Evolutionary conservation across 768 basidiomycete genomes (phyloP).

Genomic region (Trametes cinnabarina): DNA sequence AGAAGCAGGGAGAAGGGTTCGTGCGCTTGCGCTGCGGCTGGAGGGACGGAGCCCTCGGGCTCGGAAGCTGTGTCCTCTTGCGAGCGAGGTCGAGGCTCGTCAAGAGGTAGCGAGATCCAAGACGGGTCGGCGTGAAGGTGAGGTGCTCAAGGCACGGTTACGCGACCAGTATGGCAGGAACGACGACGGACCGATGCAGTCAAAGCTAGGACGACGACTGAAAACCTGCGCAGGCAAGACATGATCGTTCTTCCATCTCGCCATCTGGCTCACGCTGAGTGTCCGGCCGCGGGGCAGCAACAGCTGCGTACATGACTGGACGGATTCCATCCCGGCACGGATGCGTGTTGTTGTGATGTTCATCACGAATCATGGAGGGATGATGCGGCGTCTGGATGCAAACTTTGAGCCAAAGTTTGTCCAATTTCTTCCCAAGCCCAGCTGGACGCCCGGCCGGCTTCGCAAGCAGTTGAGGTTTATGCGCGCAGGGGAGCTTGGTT

Average conservation of each 20-base stretch:
- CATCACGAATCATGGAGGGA: slow-evolving; percentile 14
- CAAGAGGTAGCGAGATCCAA: background rate
- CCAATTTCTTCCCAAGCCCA: background rate
- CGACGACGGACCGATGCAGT: background rate
- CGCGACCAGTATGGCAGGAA: no score
- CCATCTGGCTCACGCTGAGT: background rate
- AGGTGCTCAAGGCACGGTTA: no score
- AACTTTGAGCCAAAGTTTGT: slow-evolving; percentile 7
- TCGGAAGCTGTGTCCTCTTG: background rate
- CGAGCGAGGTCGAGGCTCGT: background rate
- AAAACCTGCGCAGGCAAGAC: background rate
- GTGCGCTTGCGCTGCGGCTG: no score
- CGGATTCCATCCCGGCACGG: no score
- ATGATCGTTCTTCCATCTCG: background rate
- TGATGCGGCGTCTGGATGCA: slow-evolving; percentile 4
- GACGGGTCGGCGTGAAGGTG: no score
- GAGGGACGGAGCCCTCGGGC: background rate
- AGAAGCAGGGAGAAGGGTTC: no score
- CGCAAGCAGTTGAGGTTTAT: no score
- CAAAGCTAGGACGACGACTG: background rate
- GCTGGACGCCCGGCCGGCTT: no score
- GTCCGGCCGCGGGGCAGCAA: no score
- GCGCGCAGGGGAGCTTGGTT: no score
- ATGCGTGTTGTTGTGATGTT: slow-evolving; percentile 14
- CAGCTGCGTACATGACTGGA: no score